phyloP scores from a whole-genome alignment of 306 rosid species.

The Rubus idaeus region DNA sequence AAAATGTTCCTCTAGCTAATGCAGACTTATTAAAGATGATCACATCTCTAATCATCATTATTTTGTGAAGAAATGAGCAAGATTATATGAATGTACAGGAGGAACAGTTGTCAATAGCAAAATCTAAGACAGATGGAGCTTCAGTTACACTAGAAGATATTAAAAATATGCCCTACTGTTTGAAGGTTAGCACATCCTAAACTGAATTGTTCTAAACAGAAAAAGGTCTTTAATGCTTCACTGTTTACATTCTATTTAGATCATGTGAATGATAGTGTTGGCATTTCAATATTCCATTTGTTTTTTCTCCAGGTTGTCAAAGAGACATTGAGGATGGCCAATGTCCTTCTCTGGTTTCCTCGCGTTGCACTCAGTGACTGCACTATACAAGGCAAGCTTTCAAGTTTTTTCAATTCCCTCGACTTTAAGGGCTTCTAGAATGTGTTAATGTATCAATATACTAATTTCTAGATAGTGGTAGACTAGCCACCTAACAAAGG shows the following conservation, averaged over 20 bases:
- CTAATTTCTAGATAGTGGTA: background rate
- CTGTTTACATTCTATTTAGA: background rate
- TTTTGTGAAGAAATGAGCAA: too few species aligned
- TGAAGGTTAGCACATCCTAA: slow-evolving; percentile 42
- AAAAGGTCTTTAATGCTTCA: background rate
- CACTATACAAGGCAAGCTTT: slow-evolving; percentile 52
- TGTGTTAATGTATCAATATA: background rate
- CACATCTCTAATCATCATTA: too few species aligned
- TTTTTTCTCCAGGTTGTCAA: slow-evolving; percentile 53
- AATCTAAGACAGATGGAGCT: slow-evolving; percentile 52
- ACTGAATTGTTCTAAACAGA: background rate
- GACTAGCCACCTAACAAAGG: background rate
- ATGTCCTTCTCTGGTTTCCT: slow-evolving; percentile 71
- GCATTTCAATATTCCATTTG: slow-evolving; percentile 23
- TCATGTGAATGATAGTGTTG: slow-evolving; percentile 3
- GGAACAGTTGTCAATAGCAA: slow-evolving; percentile 55
- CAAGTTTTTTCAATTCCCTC: background rate
- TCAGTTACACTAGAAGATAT: slow-evolving; percentile 53
- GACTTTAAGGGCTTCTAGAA: background rate
- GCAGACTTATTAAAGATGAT: too few species aligned
- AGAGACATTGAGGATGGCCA: slow-evolving; percentile 76
- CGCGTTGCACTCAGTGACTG: slow-evolving; percentile 65
- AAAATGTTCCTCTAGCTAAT: too few species aligned
- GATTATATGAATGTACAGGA: slow-evolving; percentile 36
- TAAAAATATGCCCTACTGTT: slow-evolving; percentile 54